Conservation (phyloP, 2,329 filamentous ascomycete species). For the Epichloe hybrida region DNA sequence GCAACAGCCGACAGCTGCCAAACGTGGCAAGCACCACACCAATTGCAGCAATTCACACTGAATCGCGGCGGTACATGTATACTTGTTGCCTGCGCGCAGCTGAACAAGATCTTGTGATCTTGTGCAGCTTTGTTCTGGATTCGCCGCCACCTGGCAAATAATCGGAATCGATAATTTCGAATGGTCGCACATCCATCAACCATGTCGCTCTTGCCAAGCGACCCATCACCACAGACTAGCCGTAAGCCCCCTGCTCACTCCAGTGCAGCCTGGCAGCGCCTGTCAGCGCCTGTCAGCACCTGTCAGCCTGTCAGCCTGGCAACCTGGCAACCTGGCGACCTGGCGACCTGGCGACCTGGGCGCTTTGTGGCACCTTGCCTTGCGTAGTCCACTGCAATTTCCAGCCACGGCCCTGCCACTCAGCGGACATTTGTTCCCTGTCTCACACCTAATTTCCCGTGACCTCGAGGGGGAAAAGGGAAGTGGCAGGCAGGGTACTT, state of each 20-base stretch:
- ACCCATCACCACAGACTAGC: no score
- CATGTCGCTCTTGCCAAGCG: no score
- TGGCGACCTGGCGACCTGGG: background rate
- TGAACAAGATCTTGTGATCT: no score
- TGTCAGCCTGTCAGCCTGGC: background rate
- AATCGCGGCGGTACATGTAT: background rate
- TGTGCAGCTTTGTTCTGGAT: no score
- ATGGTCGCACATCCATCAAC: no score
- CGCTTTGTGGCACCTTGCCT: background rate
- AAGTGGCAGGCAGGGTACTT: background rate
- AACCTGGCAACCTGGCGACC: background rate
- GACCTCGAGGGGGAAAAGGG: background rate
- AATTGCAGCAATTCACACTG: background rate
- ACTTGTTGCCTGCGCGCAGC: no score
- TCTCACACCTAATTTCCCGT: background rate
- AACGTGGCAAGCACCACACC: no score
- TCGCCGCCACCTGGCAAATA: no score
- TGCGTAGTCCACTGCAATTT: constrained; percentile 6
- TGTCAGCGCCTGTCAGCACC: background rate
- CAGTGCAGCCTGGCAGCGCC: background rate
- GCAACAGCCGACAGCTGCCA: no score
- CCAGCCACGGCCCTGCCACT: constrained; percentile 2
- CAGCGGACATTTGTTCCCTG: background rate
- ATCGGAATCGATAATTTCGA: no score
- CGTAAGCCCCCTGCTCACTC: background rate